phyloP scores from a whole-genome alignment of 1,139 yeast species.

The Geotrichum australiense region DNA sequence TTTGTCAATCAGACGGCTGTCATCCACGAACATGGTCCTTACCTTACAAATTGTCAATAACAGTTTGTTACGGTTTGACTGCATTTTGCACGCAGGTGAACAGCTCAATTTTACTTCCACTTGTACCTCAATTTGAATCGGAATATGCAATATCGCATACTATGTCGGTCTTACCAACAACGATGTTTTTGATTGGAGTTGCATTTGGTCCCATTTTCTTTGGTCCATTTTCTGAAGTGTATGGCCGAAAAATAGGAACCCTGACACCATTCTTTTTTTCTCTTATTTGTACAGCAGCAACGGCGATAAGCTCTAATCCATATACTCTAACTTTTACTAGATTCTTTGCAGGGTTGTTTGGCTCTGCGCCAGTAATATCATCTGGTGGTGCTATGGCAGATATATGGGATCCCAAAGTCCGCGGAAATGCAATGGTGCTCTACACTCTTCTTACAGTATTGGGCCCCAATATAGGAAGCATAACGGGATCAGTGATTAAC shows the following conservation, averaged over 20 bases:
- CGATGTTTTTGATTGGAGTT: constrained; percentile 65
- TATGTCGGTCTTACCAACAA: constrained; percentile 55
- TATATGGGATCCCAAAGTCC: constrained; percentile 50
- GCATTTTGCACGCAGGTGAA: constrained; percentile 42
- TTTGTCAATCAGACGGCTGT: constrained; percentile 20
- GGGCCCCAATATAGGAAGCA: constrained; percentile 69
- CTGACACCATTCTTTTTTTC: constrained; percentile 49
- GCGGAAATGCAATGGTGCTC: constrained; percentile 66
- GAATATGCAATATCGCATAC: constrained; percentile 50
- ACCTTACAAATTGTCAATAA: constrained; percentile 35
- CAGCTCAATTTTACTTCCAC: constrained; percentile 39
- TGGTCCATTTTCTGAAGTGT: constrained; percentile 74
- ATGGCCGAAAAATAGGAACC: constrained; percentile 67
- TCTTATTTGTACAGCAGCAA: constrained; percentile 43
- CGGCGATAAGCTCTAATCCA: constrained; percentile 54
- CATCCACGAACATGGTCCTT: constrained; percentile 31
- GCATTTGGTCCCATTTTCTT: constrained; percentile 69
- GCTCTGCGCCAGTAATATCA: constrained; percentile 67
- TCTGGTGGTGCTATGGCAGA: constrained; percentile 79
- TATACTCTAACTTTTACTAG: constrained; percentile 52
- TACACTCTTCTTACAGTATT: constrained; percentile 65
- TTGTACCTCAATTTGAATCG: constrained; percentile 41
- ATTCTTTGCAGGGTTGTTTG: constrained; percentile 65
- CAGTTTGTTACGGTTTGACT: constrained; percentile 38
- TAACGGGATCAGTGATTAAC: constrained; percentile 54